These are phyloP conservation scores for Toxoplasma gondii DNA, from an alignment of 169 alveolate species.

Conservation along the genomic window DNA sequence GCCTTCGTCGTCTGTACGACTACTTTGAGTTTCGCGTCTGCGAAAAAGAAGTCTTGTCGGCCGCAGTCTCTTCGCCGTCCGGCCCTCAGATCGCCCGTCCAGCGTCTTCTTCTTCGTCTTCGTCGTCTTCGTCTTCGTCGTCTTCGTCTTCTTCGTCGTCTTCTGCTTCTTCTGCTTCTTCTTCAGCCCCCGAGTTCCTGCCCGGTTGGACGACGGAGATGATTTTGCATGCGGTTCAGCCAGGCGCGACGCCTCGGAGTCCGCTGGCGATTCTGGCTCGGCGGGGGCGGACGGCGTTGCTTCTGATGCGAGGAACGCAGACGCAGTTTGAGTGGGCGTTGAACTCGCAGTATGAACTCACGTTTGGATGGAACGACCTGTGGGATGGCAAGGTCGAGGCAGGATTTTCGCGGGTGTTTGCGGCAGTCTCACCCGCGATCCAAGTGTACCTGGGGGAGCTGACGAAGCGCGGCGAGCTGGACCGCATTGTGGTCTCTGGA, in stretches of 20 bases:
- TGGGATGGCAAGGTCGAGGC: slow-evolving; percentile 59
- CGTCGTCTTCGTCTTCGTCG: not conserved
- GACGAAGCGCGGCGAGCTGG: slow-evolving; percentile 36
- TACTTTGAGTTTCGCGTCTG: slow-evolving; percentile 51
- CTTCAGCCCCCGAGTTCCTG: slow-evolving; percentile 44
- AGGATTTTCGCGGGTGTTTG: slow-evolving; percentile 60
- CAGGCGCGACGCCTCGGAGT: slow-evolving; percentile 49
- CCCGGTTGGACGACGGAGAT: slow-evolving; percentile 68
- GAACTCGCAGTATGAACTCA: slow-evolving; percentile 53
- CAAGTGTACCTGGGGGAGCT: slow-evolving; percentile 58
- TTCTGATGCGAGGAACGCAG: slow-evolving; percentile 63
- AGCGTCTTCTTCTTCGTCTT: not conserved
- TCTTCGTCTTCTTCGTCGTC: not conserved
- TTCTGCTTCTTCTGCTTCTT: not conserved
- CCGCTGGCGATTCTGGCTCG: slow-evolving; percentile 55
- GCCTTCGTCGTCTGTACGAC: slow-evolving; percentile 58
- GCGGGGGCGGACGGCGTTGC: slow-evolving; percentile 41
- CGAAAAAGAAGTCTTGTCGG: slow-evolving; percentile 22
- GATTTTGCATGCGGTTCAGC: slow-evolving; percentile 55
- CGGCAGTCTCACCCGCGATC: slow-evolving; percentile 68
- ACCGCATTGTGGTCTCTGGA: slow-evolving; percentile 59
- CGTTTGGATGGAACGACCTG: slow-evolving; percentile 34
- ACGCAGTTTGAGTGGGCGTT: slow-evolving; percentile 64
- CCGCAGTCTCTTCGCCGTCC: not conserved
- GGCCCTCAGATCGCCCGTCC: not conserved